Percentiles rank a stretch among this genome's conserved stretches.
phyloP scores from a whole-genome alignment of 2,329 filamentous ascomycete genomes.

The Arthrobotrys pseudoclavata region DNA sequence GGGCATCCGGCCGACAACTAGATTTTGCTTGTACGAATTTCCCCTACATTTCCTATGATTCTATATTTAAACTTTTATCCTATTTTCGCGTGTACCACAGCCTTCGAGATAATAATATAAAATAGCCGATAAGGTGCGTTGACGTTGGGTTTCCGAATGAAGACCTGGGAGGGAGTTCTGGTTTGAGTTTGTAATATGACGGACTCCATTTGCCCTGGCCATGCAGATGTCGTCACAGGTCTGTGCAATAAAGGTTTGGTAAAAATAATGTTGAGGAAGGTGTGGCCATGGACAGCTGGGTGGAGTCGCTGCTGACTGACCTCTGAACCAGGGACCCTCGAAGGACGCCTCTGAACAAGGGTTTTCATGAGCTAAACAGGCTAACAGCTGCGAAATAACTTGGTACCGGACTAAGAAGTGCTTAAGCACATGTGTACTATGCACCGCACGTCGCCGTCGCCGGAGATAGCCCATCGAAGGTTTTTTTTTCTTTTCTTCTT shows the following conservation, averaged over 20 bases:
- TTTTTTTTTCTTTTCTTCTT: background rate
- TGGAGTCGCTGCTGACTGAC: slow-evolving; percentile 23
- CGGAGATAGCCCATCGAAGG: slow-evolving; percentile 16
- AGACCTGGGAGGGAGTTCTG: background rate
- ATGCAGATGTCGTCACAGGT: slow-evolving; percentile 19
- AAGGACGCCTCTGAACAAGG: slow-evolving; percentile 13
- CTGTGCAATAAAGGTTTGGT: slow-evolving; percentile 14
- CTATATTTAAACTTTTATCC: background rate
- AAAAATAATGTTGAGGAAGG: slow-evolving; percentile 22
- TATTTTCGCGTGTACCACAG: too few relatives aligned
- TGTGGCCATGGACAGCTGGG: background rate
- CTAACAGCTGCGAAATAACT: slow-evolving; percentile 14
- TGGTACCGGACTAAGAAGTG: slow-evolving; percentile 29
- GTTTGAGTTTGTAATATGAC: slow-evolving; percentile 17
- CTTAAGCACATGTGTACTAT: slow-evolving; percentile 4
- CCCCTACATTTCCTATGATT: too few relatives aligned
- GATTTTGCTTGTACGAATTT: too few relatives aligned
- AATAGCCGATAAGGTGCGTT: slow-evolving; percentile 12
- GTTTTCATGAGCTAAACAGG: background rate
- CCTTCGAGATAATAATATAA: background rate
- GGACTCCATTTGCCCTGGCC: slow-evolving; percentile 19
- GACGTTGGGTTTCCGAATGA: slow-evolving; percentile 21
- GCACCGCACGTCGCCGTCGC: slow-evolving; percentile 24
- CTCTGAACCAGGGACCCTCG: background rate
- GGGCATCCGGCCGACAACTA: too few relatives aligned